A percentile compares a stretch with the other conserved stretches of the same genome.
Evolutionary conservation across 192 early-diverging fungal species (phyloP).

Genomic region (Entomortierella beljakovae): DNA sequence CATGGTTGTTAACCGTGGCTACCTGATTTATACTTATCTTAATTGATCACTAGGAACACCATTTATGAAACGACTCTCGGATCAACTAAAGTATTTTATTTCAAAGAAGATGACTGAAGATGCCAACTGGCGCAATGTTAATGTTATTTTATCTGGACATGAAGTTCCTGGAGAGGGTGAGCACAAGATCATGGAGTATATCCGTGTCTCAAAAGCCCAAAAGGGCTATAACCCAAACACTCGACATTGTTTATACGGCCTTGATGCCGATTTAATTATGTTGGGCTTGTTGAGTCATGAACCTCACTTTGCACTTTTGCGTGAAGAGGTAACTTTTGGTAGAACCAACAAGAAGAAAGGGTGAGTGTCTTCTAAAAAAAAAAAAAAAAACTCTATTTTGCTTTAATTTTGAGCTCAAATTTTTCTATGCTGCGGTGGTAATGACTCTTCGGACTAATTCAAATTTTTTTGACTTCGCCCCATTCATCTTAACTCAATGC

Average conservation of each 20-base stretch:
- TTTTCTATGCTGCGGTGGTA: too few relatives aligned
- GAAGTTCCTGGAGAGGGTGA: conserved; percentile 98
- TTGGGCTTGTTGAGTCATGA: conserved; percentile 95
- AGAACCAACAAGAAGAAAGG: conserved; percentile 65
- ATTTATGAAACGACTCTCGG: conserved; percentile 94
- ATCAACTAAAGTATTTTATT: conserved; percentile 90
- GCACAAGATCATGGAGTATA: conserved; percentile 99
- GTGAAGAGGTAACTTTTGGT: conserved; percentile 94
- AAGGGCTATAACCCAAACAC: conserved; percentile 89
- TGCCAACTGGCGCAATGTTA: conserved; percentile 88
- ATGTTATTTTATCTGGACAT: conserved; percentile 94
- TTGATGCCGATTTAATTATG: conserved; percentile 99
- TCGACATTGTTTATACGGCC: conserved; percentile 95
- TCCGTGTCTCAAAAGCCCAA: conserved; percentile 85
- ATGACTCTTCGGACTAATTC: too few relatives aligned
- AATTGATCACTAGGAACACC: conserved; percentile 74
- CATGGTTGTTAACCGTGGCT: too few relatives aligned
- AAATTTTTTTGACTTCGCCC: too few relatives aligned
- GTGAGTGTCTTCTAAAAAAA: conserved; percentile 12
- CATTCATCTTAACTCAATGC: not conserved
- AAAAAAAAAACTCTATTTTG: too few relatives aligned
- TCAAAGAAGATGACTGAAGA: conserved; percentile 90
- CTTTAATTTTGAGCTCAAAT: too few relatives aligned
- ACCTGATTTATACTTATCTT: not conserved
- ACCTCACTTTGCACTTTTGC: conserved; percentile 94